phyloP scores from a whole-genome alignment of 2,329 filamentous ascomycete genomes.

The Fusarium devonianum region DNA sequence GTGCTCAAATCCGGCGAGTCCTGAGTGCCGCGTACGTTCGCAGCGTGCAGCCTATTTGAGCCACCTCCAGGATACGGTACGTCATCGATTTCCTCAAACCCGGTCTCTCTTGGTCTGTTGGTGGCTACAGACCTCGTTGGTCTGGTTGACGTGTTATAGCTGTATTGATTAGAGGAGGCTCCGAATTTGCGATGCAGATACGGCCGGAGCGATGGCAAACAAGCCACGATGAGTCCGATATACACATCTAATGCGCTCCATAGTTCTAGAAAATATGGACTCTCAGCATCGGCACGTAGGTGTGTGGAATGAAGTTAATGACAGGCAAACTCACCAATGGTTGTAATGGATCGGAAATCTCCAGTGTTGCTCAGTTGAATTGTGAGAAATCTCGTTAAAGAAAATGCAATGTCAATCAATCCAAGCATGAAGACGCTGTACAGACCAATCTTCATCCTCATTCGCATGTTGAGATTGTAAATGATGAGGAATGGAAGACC shows the following conservation, averaged over 20 bases:
- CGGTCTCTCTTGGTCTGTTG: slow-evolving; percentile 5
- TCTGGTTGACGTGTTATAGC: slow-evolving; percentile 12
- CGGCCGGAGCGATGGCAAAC: slow-evolving; percentile 31
- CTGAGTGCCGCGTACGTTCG: not conserved
- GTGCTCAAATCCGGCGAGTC: slow-evolving; percentile 9
- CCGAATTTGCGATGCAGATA: slow-evolving; percentile 20
- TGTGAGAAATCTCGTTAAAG: slow-evolving; percentile 12
- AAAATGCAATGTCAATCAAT: slow-evolving; percentile 20
- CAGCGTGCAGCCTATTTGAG: not conserved
- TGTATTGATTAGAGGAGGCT: slow-evolving; percentile 13
- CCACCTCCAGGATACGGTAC: slow-evolving; percentile 5
- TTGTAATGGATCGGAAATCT: slow-evolving; percentile 25
- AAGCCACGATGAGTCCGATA: slow-evolving; percentile 32
- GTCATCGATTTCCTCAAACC: slow-evolving; percentile 32
- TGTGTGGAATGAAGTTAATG: too few species aligned
- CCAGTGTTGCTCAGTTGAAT: slow-evolving; percentile 1
- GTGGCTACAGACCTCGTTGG: not conserved
- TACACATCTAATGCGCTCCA: slow-evolving; percentile 32
- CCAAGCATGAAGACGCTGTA: slow-evolving; percentile 20
- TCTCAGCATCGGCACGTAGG: not conserved
- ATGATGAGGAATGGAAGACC: slow-evolving; percentile 4
- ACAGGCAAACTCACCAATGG: slow-evolving; percentile 13
- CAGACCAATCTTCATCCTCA: slow-evolving; percentile 3
- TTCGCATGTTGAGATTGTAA: slow-evolving; percentile 6
- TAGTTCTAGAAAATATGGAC: slow-evolving; percentile 19